Base-by-base conservation (phyloP, 2,329 filamentous ascomycete genomes). In the Raffaelea albimanens region DNA sequence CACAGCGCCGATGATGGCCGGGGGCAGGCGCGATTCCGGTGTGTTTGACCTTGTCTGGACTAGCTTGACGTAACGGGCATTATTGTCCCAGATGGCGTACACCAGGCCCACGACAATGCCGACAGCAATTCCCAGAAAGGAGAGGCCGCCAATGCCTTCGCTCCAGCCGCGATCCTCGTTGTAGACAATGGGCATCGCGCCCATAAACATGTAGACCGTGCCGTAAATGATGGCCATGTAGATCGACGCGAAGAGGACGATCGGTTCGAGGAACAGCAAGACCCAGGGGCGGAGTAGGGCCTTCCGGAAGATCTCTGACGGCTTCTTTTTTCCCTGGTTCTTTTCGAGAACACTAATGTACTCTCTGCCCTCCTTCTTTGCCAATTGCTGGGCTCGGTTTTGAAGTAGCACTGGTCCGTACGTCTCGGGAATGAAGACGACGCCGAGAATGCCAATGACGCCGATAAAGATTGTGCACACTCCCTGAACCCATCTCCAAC, bases 401-500 rank as follows among this genome's bases (percentile, higher is more conserved):
- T 73, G 71, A 10, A 80, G 67, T 18, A 80, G 63, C 22, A 78
- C 69, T 0, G 78, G 77, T 0, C 73, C 67, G 59, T 80, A 82
- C 0, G 78, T 82, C 61, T 82, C 78, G 2, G 76, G 78, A 4
- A 80, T 68, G 41, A 69, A 55, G 14, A 77, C 52, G 1, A 69
- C 57, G 46, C 71, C 70, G 18, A 67, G 46, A 44, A 81, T 72
- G 74, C 78, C 82, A 40, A 83, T 68, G 5, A 71, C 61, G 7
- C 78, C 78, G 4, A 76, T 79, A 58, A 85, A 80, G 50, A 76
- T 74, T 38, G 77, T 74, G 62, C 82, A 72, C 8, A 85, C 63
- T 2, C 80, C 81, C 62, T 80, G 72, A 20, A 85, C 74, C 83
- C 82, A 85, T 55, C 78, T 68, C 83, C 83, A 85, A 10, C 80